These are phyloP conservation scores for Juglanconis oblonga DNA, from an alignment of 2,329 filamentous ascomycete genomes.

Conservation along the genomic window DNA sequence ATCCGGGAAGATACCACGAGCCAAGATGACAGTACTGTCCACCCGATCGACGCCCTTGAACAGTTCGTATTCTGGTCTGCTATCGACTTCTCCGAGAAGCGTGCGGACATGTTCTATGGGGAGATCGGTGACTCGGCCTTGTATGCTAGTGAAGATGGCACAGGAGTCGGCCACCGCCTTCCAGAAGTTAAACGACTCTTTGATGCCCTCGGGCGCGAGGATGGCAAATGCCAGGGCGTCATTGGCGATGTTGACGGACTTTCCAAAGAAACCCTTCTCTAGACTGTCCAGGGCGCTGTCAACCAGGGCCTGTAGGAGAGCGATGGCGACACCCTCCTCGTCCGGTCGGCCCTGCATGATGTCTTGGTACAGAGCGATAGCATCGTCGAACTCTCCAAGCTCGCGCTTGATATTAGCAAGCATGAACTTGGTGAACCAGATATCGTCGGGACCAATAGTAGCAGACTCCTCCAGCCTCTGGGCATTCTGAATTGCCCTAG, in stretches of 20 bases:
- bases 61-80: slow-evolving; percentile 53
- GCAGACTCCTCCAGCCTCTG: slow-evolving; percentile 63
- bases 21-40: slow-evolving; percentile 41
- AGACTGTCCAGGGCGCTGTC: slow-evolving; percentile 77
- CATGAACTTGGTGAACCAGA: slow-evolving; percentile 97
- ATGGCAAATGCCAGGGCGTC: slow-evolving; percentile 68
- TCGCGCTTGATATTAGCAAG: slow-evolving; percentile 92
- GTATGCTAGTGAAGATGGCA: slow-evolving; percentile 76
- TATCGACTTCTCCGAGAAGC: slow-evolving; percentile 56
- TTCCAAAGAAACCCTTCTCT: slow-evolving; percentile 82
- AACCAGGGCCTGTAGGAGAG: slow-evolving; percentile 81
- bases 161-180: slow-evolving; percentile 88
- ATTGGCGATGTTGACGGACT: slow-evolving; percentile 68
- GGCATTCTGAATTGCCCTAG: slow-evolving; percentile 84
- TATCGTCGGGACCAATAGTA: slow-evolving; percentile 58
- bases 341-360: slow-evolving; percentile 66
- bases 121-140: slow-evolving; percentile 62
- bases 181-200: slow-evolving; percentile 89
- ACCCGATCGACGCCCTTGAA: slow-evolving; percentile 69
- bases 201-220: slow-evolving; percentile 56
- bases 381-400: slow-evolving; percentile 83
- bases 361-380: slow-evolving; percentile 71
- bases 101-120: slow-evolving; percentile 55
- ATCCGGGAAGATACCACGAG: slow-evolving; percentile 42
- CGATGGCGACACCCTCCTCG: slow-evolving; percentile 85